Evolutionary conservation across 2,329 filamentous ascomycete genomes (phyloP), one percentile per base, ranked within the genome.

Genomic region (Hypoxylon sp.): DNA sequence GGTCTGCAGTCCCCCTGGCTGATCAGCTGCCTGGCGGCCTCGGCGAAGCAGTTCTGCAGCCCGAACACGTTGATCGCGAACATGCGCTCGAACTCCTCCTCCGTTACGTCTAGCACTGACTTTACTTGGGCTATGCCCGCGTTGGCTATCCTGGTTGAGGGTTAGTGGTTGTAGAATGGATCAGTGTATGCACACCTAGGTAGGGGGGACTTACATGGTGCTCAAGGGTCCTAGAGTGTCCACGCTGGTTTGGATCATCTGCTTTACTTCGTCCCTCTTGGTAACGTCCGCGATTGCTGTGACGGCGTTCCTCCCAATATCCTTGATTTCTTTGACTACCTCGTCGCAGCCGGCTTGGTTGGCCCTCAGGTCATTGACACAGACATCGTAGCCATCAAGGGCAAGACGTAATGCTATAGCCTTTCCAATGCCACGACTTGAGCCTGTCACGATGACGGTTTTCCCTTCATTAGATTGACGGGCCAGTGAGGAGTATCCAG

Each of bases 21-120:
- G 61, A 89, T 87, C 74, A 88, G 79, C 62, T 88, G 84, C 63
- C 77, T 79, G 1, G 84, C 86, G 0, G 84, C 86, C 2, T 78
- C 76, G 4, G 77, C 75, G 60, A 87, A 86, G 70, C 83, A 88
- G 61, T 88, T 83, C 61, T 83, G 85, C 0, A 86, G 76, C 3
- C 86, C 86, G 36, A 75, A 77, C 16, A 89, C 81, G 56, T 89
- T 89, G 47, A 89, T 77, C 15, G 79, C 75, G 60, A 88, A 82
- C 75, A 88, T 83, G 13, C 73, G 71, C 20, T 76, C 70, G 32
- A 86, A 73, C 47, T 87, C 83, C 2, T 78, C 72, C 37, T 82
- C 77, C 0, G 78, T 80, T 2, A 86, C 60, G 2, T 86, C 80
- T 0, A 88, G 73, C 0, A 83, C 62, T 0, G 72, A 60, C 55